Evolutionary conservation across 768 basidiomycete species (phyloP), one percentile per base, ranked within the genome.

Genomic region (Coprinopsis strossmayeri): DNA sequence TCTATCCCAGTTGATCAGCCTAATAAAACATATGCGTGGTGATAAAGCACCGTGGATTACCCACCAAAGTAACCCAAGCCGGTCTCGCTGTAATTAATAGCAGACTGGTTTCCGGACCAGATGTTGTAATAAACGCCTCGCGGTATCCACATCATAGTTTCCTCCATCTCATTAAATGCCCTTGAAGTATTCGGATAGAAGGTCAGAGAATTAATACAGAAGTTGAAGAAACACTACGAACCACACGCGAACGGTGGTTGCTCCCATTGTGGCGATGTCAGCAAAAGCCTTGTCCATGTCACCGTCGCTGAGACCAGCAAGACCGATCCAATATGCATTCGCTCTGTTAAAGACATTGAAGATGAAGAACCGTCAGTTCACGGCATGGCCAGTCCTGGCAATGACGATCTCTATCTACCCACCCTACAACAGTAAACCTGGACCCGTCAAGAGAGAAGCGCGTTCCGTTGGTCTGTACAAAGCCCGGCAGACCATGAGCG

Each of bases 311-410:
- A 67, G 67, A 9, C 71, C 72, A 53, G 57, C 67, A 35, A 78
- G 66, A 10, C 78, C 73, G 5, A 78, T 69, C 79, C 78, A 81
- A 61, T 81, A 80, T 0, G 77, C 70, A 58, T 81, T 80, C 9
- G 69, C 60, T 5, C 78, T 65, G 39, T 21, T 42, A 20, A 39
- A n/a, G n/a, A n/a, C n/a, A 34, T 34, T 9, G 32, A 9, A 9
- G n/a, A n/a, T 9, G 32, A n/a, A 34, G 32, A n/a, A n/a, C n/a
- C n/a, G 32, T 9, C 9, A 34, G 32, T 34, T n/a, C 32, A 34
- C n/a, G n/a, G n/a, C n/a, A n/a, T n/a, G n/a, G n/a, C n/a, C n/a
- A n/a, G n/a, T n/a, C n/a, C n/a, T n/a, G n/a, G n/a, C n/a, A n/a
- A n/a, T n/a, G n/a, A n/a, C n/a, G n/a, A n/a, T n/a, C n/a, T n/a